phyloP scores from a whole-genome alignment of 169 alveolate genomes.

The Cryptosporidium baileyi region DNA sequence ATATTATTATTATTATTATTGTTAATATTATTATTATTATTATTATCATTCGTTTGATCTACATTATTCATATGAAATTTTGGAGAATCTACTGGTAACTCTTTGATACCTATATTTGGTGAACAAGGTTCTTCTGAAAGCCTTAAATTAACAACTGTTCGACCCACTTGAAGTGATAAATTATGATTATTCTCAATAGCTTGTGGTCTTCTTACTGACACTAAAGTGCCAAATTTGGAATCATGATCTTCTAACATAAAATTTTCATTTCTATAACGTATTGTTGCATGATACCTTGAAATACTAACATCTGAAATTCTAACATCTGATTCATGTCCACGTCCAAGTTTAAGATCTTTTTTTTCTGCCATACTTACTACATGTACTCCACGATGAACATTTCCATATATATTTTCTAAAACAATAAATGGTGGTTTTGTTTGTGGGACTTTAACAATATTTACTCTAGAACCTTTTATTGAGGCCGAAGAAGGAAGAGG shows the following conservation, averaged over 20 bases:
- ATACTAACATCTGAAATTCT: constrained; percentile 97
- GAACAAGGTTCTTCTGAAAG: constrained; percentile 68
- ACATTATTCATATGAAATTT: neutral
- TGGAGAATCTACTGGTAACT: constrained; percentile 54
- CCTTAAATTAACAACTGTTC: constrained; percentile 76
- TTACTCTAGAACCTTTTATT: constrained; percentile 79
- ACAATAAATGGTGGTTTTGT: constrained; percentile 88
- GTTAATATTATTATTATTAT: neutral
- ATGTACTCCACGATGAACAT: constrained; percentile 80
- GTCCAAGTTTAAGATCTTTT: constrained; percentile 88
- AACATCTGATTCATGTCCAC: constrained; percentile 98
- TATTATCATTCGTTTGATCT: neutral
- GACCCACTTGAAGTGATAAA: constrained; percentile 76
- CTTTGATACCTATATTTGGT: constrained; percentile 36
- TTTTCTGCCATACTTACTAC: constrained; percentile 81
- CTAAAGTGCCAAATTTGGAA: constrained; percentile 98
- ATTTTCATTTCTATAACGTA: constrained; percentile 87
- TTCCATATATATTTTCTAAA: constrained; percentile 85
- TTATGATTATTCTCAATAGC: constrained; percentile 35
- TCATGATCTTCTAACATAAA: constrained; percentile 94
- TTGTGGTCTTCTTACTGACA: constrained; percentile 84
- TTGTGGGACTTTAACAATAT: constrained; percentile 82
- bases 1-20: neutral
- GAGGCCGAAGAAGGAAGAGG: constrained; percentile 79
- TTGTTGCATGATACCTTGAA: constrained; percentile 94